A percentile compares a stretch with the other conserved stretches of the same genome.
Conservation (phyloP, 768 basidiomycete species). For the Tulasnella sp. region DNA sequence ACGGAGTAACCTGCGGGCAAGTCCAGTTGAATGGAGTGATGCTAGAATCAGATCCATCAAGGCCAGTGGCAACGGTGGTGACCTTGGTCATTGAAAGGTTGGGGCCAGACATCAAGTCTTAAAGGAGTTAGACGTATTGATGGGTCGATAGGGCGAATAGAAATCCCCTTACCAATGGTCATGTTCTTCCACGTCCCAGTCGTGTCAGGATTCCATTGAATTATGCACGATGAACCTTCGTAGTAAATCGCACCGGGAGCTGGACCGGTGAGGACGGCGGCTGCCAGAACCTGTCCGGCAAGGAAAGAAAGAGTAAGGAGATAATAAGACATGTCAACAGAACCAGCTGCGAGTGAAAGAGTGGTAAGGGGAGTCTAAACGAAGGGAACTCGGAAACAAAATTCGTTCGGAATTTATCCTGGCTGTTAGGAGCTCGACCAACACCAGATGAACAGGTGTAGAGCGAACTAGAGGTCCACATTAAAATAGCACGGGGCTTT, state of each 20-base stretch:
- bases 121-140: not conserved
- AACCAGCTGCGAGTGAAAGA: not conserved
- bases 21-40: slow-evolving; percentile 34
- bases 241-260: slow-evolving; percentile 35
- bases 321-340: not conserved
- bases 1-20: slow-evolving; percentile 35
- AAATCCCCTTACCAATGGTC: slow-evolving; percentile 31
- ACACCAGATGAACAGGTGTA: not conserved
- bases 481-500: not conserved
- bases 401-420: not conserved
- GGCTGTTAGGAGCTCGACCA: not conserved
- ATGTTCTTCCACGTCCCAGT: slow-evolving; percentile 34
- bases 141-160: not conserved
- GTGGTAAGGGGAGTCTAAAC: not conserved
- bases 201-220: slow-evolving; percentile 32
- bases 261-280: slow-evolving; percentile 31
- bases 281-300: not conserved
- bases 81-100: slow-evolving; percentile 34
- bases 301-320: not conserved
- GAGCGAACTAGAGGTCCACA: not conserved
- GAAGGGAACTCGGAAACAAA: too few species aligned
- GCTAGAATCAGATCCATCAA: slow-evolving; percentile 32
- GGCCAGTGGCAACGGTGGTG: slow-evolving; percentile 27
- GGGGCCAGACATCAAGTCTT: slow-evolving; percentile 38
- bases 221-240: slow-evolving; percentile 32